phyloP scores from a whole-genome alignment of 2,329 filamentous ascomycete genomes.

The Fusarium udum region DNA sequence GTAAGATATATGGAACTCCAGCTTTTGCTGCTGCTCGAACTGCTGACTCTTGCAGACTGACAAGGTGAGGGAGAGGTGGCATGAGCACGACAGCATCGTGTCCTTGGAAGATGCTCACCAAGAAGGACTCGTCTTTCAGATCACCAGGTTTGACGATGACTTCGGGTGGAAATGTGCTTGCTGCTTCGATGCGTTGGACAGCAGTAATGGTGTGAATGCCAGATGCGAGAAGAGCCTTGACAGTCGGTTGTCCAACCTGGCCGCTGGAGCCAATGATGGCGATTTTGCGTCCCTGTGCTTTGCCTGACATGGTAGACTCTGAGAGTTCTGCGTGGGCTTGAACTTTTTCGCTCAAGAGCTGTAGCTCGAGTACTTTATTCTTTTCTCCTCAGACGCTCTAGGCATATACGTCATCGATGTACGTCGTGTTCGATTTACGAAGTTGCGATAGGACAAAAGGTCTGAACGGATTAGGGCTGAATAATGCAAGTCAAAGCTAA shows the following conservation, averaged over 20 bases:
- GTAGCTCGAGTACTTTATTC: too few species aligned
- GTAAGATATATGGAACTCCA: neutral
- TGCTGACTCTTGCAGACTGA: slow-evolving; percentile 18
- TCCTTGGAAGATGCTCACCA: neutral
- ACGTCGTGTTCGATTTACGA: neutral
- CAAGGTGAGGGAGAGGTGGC: slow-evolving; percentile 14
- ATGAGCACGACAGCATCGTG: slow-evolving; percentile 18
- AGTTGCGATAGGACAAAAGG: neutral
- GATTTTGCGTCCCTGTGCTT: slow-evolving; percentile 5
- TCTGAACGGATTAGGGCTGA: neutral
- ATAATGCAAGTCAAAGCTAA: neutral
- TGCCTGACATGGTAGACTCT: neutral
- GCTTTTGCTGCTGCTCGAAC: slow-evolving; percentile 12
- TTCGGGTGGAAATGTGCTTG: neutral
- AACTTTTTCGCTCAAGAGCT: too few species aligned
- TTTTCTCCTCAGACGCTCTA: neutral
- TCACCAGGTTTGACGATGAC: slow-evolving; percentile 5
- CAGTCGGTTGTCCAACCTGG: neutral
- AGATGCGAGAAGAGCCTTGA: neutral
- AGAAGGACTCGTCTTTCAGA: slow-evolving; percentile 10
- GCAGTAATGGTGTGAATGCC: slow-evolving; percentile 16
- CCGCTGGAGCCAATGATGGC: slow-evolving; percentile 16
- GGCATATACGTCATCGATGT: neutral
- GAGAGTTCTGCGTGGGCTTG: accelerated
- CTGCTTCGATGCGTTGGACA: slow-evolving; percentile 7